phyloP scores from a whole-genome alignment of 2,329 filamentous ascomycete genomes.

The Colletotrichum nymphaeae region DNA sequence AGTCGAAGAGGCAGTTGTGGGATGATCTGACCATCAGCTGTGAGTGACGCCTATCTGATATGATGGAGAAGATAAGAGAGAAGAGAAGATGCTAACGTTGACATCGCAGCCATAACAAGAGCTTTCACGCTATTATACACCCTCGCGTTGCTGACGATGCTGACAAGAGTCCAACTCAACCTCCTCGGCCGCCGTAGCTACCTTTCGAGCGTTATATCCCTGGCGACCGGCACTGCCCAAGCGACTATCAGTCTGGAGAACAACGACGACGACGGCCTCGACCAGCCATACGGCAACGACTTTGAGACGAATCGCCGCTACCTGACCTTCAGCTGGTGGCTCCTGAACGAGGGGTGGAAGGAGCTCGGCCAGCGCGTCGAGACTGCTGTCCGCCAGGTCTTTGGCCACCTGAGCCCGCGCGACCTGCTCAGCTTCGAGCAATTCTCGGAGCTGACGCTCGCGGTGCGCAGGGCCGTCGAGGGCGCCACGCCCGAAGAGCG shows the following conservation, averaged over 20 bases:
- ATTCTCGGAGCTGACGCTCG: conserved; percentile 82
- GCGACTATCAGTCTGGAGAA: conserved; percentile 91
- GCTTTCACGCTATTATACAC: conserved; percentile 94
- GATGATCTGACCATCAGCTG: conserved; percentile 96
- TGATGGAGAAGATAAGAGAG: not conserved
- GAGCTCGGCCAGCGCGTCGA: conserved; percentile 85
- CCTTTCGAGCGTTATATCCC: conserved; percentile 91
- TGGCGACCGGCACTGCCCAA: conserved; percentile 80
- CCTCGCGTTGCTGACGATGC: conserved; percentile 86
- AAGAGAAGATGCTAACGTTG: conserved; percentile 9
- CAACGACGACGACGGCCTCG: conserved; percentile 87
- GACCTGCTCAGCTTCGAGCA: conserved; percentile 87
- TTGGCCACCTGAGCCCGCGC: conserved; percentile 87
- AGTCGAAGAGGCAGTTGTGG: conserved; percentile 94
- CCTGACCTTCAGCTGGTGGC: conserved; percentile 97
- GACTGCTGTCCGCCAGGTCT: conserved; percentile 87
- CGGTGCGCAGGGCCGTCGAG: conserved; percentile 88
- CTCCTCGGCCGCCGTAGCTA: conserved; percentile 95
- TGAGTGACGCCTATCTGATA: conserved; percentile 57
- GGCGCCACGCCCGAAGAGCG: conserved; percentile 61
- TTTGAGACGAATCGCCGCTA: conserved; percentile 97
- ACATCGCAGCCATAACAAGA: conserved; percentile 79
- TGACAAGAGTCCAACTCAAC: conserved; percentile 96
- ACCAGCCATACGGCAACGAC: conserved; percentile 88
- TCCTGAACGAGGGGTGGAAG: conserved; percentile 90